These are phyloP conservation scores for Gossypium trilobum DNA, from an alignment of 441 rosid genomes.

Conservation along the genomic window DNA sequence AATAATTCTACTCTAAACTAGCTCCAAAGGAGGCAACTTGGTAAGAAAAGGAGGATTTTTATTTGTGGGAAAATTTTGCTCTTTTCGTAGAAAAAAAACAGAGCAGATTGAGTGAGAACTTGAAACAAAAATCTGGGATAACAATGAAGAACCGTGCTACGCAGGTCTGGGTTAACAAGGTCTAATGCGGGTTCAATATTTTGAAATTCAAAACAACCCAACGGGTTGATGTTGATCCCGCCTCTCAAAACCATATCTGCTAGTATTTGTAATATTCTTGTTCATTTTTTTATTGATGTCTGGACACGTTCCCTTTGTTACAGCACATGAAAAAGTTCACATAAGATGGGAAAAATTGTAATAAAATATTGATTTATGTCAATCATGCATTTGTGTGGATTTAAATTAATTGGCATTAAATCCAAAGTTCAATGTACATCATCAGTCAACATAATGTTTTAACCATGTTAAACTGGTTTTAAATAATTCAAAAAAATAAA, in stretches of 20 bases:
- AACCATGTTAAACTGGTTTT: not conserved
- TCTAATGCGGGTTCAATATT: not conserved
- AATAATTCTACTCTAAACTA: not conserved
- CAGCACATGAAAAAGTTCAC: not conserved
- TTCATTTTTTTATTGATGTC: not conserved
- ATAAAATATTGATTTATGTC: too few species aligned
- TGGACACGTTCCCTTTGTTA: not conserved
- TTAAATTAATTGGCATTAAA: too few species aligned
- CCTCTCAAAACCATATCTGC: not conserved
- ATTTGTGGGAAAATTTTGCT: not conserved
- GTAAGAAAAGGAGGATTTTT: not conserved
- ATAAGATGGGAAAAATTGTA: too few species aligned
- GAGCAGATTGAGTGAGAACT: not conserved
- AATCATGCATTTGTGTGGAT: too few species aligned
- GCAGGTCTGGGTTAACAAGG: not conserved
- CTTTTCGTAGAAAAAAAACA: not conserved
- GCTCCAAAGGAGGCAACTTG: not conserved
- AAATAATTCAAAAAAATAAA: not conserved
- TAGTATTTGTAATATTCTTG: not conserved
- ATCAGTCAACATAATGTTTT: too few species aligned
- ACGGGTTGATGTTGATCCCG: not conserved
- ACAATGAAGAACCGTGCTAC: not conserved
- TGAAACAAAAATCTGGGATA: not conserved
- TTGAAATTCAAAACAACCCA: conserved; percentile 16
- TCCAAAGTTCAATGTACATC: too few species aligned